Percentiles rank a stretch among this genome's conserved stretches.
Evolutionary conservation across 495 filamentous ascomycete genomes (phyloP).

Genomic region (Xylaria scruposa): DNA sequence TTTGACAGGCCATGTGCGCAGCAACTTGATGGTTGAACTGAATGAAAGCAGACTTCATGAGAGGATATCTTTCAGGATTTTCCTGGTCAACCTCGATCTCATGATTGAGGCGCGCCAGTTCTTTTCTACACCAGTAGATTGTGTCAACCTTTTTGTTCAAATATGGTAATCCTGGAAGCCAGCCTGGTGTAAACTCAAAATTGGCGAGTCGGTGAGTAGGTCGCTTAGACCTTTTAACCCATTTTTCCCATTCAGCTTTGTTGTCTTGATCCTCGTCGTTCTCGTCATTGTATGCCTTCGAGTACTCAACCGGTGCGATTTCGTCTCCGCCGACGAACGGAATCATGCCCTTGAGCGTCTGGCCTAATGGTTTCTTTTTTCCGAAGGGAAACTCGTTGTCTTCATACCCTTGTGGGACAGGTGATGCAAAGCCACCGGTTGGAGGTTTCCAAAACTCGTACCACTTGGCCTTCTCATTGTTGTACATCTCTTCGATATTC

Average conservation of each 20-base stretch:
- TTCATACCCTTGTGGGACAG: constrained; percentile 57
- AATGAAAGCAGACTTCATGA: constrained; percentile 98
- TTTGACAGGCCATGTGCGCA: constrained; percentile 97
- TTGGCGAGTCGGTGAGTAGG: constrained; percentile 84
- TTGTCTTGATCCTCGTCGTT: constrained; percentile 67
- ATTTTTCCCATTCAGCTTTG: constrained; percentile 84
- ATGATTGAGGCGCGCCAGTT: constrained; percentile 85
- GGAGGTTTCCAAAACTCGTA: constrained; percentile 64
- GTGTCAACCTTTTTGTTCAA: constrained; percentile 93
- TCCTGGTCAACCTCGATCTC: constrained; percentile 94
- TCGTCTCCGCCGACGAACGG: constrained; percentile 49
- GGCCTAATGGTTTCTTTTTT: constrained; percentile 53
- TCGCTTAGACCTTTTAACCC: constrained; percentile 79
- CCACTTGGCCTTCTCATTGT: constrained; percentile 52
- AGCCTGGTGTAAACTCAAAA: constrained; percentile 72
- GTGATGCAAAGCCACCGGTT: constrained; percentile 58
- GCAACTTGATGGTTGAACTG: constrained; percentile 99
- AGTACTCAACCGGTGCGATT: constrained; percentile 65
- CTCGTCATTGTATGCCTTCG: constrained; percentile 70
- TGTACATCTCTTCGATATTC: constrained; percentile 52
- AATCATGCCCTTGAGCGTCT: constrained; percentile 50
- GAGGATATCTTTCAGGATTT: constrained; percentile 83
- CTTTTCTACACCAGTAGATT: constrained; percentile 88
- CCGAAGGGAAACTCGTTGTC: constrained; percentile 48
- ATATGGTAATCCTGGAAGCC: constrained; percentile 80